Base-by-base conservation (phyloP, 2,329 filamentous ascomycete species). In the Epichloe glyceriae region DNA sequence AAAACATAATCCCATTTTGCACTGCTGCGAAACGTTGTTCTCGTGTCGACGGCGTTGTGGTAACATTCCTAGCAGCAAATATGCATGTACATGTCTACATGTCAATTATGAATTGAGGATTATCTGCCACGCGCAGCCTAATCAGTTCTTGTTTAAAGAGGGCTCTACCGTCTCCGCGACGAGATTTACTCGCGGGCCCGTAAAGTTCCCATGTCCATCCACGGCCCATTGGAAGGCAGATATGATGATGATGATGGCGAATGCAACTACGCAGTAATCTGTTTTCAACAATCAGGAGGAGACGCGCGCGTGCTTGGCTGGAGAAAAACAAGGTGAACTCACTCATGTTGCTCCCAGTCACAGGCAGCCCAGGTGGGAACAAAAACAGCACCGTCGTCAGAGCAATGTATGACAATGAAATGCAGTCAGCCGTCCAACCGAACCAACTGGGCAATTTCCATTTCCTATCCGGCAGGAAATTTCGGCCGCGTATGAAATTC, bases 321-420 rank as follows among this genome's bases (percentile, higher is more conserved):
- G 30, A 30, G 8, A 4, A 30, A 11, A 1, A 30, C 10, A 30
- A 30, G 30, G 1, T 30, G 30, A 30, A 47, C 57, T 2, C 47
- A 61, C 59, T 88, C 84, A 88, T 88, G 62, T 77, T 86, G 56
- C 70, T 79, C 2, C 76, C 75, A 0, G 78, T 78, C 0, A 83
- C 81, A 0, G 82, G 83, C 3, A 82, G 58, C 0, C 71, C 74
- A 0, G 84, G 83, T 1, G 85, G 84, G 61, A 88, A 86, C 33
- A 87, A 69, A 64, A 88, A 88, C 0, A 88, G 71, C 0, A 88
- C 78, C 0, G 82, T 86, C 0, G 83, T 87, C 5, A 88, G 66
- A 8, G 78, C 64, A 2, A 83, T 79, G 59, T 85, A 88, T 0
- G 69, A 70, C 19, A 88, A 67, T 1, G 83, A 83, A 30, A 62